Base-by-base conservation (phyloP, 768 basidiomycete genomes). In the Suillus paluster region DNA sequence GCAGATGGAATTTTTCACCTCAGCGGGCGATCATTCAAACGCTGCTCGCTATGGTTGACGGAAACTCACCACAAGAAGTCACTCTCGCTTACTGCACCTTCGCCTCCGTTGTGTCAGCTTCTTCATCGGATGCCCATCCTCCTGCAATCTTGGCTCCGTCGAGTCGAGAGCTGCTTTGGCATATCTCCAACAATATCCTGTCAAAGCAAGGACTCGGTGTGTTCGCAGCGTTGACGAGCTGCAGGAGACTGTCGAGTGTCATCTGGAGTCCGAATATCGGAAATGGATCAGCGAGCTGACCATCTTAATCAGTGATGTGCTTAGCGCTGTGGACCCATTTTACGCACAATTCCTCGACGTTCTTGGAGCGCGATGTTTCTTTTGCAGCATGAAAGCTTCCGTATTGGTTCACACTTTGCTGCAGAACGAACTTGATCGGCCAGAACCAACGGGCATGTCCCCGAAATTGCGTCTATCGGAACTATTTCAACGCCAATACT, bases 381-480 rank as follows among this genome's bases (percentile, higher is more conserved):
- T 89, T 95, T 62, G 87, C 92, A 0, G 83, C 86, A 62, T 77
- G 86, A 58, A 73, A 90, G 17, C 77, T 97, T 7, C 94, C 96
- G 75, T 91, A 33, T 79, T 97, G 36, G 86, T 96, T 17, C 89
- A 94, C 67, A 82, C 83, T 1, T 63, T 90, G 4, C 81, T 99
- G 11, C 78, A 76, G 57, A 62, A 52, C 33, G 71, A 74, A 41
- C 60, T 58, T 48, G 67, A 60, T 15, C 61, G 67, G 14, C 58
- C 57, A 25, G 36, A 27, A 52, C 48, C 60, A 3, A 53, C 42
- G 4, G 41, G 27, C 19, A 6, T 19, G 21, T 60, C 68, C 21
- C 53, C 65, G 38, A 56, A 64, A 68, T 62, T 58, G 66, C n/a
- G 68, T 65, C 58, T 75, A 17, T 66, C 67, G 21, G 55, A 60